A percentile compares a stretch with the other conserved stretches of the same genome.
Evolutionary conservation across 1,139 yeast species (phyloP).

Genomic region (Sugiyamaella grinbergsii): DNA sequence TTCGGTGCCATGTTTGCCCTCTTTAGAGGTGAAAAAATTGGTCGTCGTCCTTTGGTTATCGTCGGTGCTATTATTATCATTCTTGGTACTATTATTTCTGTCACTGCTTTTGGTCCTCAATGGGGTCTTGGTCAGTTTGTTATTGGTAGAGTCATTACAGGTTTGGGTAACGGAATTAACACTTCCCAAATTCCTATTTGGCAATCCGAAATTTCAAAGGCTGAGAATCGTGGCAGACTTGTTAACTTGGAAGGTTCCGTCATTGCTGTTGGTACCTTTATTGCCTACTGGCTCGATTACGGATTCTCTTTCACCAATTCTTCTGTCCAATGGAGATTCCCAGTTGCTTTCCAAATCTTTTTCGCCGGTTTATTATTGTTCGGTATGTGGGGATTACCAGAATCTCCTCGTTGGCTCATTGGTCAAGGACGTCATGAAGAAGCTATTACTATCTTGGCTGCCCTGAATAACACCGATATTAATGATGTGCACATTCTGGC

Average conservation of each 20-base stretch:
- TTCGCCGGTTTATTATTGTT: slow-evolving; percentile 34
- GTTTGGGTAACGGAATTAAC: slow-evolving; percentile 76
- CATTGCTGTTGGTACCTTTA: slow-evolving; percentile 69
- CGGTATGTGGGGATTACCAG: slow-evolving; percentile 45
- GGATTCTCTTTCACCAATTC: slow-evolving; percentile 52
- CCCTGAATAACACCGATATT: slow-evolving; percentile 35
- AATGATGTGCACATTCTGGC: slow-evolving; percentile 31
- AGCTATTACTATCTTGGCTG: slow-evolving; percentile 50
- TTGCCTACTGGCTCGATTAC: slow-evolving; percentile 74
- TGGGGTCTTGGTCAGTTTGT: slow-evolving; percentile 68
- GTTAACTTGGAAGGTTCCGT: slow-evolving; percentile 74
- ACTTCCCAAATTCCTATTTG: slow-evolving; percentile 83
- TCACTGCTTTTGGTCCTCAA: slow-evolving; percentile 66
- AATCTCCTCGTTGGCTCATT: slow-evolving; percentile 55
- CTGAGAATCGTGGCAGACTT: slow-evolving; percentile 71
- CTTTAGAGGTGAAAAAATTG: slow-evolving; percentile 43
- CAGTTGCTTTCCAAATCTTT: slow-evolving; percentile 43
- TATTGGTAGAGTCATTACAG: slow-evolving; percentile 73
- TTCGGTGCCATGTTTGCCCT: slow-evolving; percentile 69
- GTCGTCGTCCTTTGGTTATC: slow-evolving; percentile 46
- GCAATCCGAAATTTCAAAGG: slow-evolving; percentile 78
- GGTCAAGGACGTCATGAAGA: slow-evolving; percentile 46
- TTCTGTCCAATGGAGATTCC: slow-evolving; percentile 53
- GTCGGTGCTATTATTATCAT: slow-evolving; percentile 58
- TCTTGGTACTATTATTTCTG: slow-evolving; percentile 60